Percentiles rank a stretch among this genome's conserved stretches.
Evolutionary conservation across 345 rosid genomes (phyloP).

Genomic region (Jatropha curcas): DNA sequence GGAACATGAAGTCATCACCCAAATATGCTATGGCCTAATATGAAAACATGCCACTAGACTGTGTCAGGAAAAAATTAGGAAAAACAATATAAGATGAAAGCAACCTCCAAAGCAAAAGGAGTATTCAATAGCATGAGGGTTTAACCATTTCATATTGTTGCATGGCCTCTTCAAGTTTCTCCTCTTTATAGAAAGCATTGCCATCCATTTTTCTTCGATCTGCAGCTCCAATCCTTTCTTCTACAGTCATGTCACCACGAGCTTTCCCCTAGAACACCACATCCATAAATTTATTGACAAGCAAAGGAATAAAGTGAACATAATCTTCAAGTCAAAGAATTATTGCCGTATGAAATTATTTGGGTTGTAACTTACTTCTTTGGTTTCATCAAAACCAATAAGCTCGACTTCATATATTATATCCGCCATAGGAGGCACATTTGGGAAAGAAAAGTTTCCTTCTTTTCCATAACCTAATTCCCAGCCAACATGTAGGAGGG

Average conservation of each 20-base stretch:
- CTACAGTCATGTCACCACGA: constrained; percentile 95
- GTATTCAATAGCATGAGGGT: constrained; percentile 26
- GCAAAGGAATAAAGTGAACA: neutral
- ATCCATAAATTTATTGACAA: constrained; percentile 5
- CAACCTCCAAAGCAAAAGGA: neutral
- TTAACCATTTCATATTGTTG: constrained; percentile 97
- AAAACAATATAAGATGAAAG: neutral
- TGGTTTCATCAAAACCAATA: constrained; percentile 93
- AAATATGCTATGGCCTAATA: constrained; percentile 89
- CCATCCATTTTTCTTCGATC: constrained; percentile 96
- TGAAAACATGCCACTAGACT: constrained; percentile 17
- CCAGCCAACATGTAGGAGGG: constrained; percentile 79
- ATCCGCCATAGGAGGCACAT: constrained; percentile 93
- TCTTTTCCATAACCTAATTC: constrained; percentile 94
- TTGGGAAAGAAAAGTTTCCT: constrained; percentile 93
- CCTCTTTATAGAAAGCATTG: constrained; percentile 72
- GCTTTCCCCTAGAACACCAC: constrained; percentile 68
- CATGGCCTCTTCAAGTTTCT: constrained; percentile 90
- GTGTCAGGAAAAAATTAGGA: constrained; percentile 16
- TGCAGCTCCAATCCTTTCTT: constrained; percentile 92
- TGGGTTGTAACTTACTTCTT: constrained; percentile 61
- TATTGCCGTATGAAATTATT: neutral
- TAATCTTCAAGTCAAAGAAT: constrained; percentile 2
- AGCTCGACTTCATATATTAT: constrained; percentile 85
- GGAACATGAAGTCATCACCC: constrained; percentile 98